Percentiles rank a stretch among this genome's conserved stretches.
These are phyloP conservation scores for Aspergillus tanneri DNA, from an alignment of 2,329 filamentous ascomycete species.

Conservation along the genomic window DNA sequence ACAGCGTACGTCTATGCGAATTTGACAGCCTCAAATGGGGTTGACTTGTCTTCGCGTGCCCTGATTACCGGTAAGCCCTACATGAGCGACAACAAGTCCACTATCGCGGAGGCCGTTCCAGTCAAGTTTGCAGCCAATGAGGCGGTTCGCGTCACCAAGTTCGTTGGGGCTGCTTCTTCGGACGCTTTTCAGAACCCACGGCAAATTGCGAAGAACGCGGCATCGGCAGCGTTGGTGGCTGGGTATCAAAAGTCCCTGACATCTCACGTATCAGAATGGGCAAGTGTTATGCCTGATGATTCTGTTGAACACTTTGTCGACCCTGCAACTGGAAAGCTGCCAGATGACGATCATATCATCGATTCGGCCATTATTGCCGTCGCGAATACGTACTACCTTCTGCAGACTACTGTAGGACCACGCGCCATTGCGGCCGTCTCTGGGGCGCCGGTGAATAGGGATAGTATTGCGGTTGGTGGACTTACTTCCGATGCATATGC, in stretches of 20 bases:
- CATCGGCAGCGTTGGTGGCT: conserved; percentile 47
- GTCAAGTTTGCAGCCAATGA: conserved; percentile 55
- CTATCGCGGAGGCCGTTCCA: conserved; percentile 61
- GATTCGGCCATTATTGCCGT: conserved; percentile 53
- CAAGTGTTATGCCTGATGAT: conserved; percentile 57
- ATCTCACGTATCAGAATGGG: conserved; percentile 64
- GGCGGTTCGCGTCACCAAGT: conserved; percentile 62
- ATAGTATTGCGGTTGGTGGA: conserved; percentile 68
- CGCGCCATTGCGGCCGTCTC: conserved; percentile 55
- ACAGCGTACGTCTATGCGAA: conserved; percentile 59
- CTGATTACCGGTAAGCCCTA: conserved; percentile 49
- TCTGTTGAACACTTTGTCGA: conserved; percentile 64
- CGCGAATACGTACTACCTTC: conserved; percentile 48
- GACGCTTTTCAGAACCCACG: conserved; percentile 65
- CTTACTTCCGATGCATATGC: conserved; percentile 67
- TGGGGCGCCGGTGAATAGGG: conserved; percentile 55
- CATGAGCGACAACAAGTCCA: conserved; percentile 59
- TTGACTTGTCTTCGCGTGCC: conserved; percentile 44
- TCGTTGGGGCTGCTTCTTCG: conserved; percentile 65
- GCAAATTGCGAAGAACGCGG: conserved; percentile 56
- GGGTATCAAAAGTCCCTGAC: conserved; percentile 58
- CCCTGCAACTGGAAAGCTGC: conserved; percentile 57
- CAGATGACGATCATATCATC: conserved; percentile 56
- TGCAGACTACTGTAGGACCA: conserved; percentile 52
- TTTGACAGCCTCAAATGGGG: conserved; percentile 39